Conservation (phyloP, 192 early-diverging fungal species). For the Coemansia sp. region DNA sequence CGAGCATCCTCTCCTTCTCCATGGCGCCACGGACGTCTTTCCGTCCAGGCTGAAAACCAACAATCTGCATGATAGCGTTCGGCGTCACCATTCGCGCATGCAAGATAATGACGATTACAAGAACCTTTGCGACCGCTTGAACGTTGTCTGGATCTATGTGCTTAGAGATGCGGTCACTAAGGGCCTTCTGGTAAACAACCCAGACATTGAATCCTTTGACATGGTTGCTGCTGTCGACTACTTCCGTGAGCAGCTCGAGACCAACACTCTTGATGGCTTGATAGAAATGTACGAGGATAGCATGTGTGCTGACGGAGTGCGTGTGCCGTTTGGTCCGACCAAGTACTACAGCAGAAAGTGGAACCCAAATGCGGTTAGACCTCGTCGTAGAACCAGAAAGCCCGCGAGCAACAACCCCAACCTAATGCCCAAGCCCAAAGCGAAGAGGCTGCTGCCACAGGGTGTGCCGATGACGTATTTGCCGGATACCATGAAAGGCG, state of each 20-base stretch:
- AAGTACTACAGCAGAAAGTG: background rate
- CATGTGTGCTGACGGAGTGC: slow-evolving; percentile 4
- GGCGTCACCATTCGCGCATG: slow-evolving; percentile 18
- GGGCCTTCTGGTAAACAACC: slow-evolving; percentile 18
- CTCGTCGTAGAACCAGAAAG: background rate
- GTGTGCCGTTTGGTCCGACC: background rate
- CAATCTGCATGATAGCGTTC: slow-evolving; percentile 16
- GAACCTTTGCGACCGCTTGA: background rate
- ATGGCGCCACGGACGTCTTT: slow-evolving; percentile 10
- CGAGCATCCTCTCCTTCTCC: slow-evolving; percentile 17
- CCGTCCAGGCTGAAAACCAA: slow-evolving; percentile 9
- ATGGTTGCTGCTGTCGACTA: slow-evolving; percentile 12
- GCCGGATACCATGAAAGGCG: slow-evolving; percentile 27
- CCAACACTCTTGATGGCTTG: slow-evolving; percentile 12
- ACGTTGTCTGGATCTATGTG: slow-evolving; percentile 25
- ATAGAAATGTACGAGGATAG: slow-evolving; percentile 18
- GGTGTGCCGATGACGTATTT: slow-evolving; percentile 7
- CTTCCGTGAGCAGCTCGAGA: slow-evolving; percentile 15
- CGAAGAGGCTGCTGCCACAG: background rate
- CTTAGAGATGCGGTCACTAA: slow-evolving; percentile 28
- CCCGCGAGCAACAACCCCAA: background rate
- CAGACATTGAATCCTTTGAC: slow-evolving; percentile 23
- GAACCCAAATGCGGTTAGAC: background rate
- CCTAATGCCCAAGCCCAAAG: background rate
- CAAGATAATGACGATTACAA: background rate